phyloP scores from a whole-genome alignment of 805 yeast genomes.

The Metschnikowia reukaufii region DNA sequence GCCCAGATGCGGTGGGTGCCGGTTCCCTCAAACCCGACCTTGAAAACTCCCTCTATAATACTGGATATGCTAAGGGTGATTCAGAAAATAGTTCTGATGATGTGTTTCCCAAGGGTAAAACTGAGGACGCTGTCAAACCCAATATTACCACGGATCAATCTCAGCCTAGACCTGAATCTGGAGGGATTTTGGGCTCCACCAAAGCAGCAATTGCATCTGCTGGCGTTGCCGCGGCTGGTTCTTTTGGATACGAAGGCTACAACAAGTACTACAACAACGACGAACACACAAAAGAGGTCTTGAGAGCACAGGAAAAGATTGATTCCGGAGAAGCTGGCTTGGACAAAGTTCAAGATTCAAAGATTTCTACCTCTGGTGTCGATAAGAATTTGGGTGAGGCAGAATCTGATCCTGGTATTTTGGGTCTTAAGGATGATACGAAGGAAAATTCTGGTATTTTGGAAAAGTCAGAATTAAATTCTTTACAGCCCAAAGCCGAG shows the following conservation, averaged over 20 bases:
- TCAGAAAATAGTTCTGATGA: not conserved
- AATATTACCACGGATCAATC: not conserved
- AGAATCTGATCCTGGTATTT: too few species aligned
- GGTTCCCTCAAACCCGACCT: slow-evolving; percentile 4
- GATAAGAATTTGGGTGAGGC: too few species aligned
- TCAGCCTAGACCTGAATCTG: not conserved
- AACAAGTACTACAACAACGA: slow-evolving; percentile 15
- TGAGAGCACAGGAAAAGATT: slow-evolving; percentile 11
- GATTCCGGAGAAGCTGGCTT: slow-evolving; percentile 9
- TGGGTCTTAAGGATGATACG: not conserved
- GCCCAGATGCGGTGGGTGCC: not conserved
- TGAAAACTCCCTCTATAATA: slow-evolving; percentile 8
- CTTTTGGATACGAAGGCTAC: slow-evolving; percentile 23
- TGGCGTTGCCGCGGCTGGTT: slow-evolving; percentile 24
- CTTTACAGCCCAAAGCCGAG: too few species aligned
- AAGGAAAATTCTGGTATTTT: too few species aligned
- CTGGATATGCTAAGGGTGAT: slow-evolving; percentile 9
- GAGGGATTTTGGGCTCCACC: slow-evolving; percentile 15
- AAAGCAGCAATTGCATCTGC: slow-evolving; percentile 22
- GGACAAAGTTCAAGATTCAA: not conserved
- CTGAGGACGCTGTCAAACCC: not conserved
- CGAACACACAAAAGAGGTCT: slow-evolving; percentile 7
- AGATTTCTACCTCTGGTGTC: too few species aligned
- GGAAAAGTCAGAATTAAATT: too few species aligned
- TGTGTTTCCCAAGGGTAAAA: not conserved